Evolutionary conservation across 768 basidiomycete genomes (phyloP), one percentile per base, ranked within the genome.

Genomic region (Astraeus odoratus): DNA sequence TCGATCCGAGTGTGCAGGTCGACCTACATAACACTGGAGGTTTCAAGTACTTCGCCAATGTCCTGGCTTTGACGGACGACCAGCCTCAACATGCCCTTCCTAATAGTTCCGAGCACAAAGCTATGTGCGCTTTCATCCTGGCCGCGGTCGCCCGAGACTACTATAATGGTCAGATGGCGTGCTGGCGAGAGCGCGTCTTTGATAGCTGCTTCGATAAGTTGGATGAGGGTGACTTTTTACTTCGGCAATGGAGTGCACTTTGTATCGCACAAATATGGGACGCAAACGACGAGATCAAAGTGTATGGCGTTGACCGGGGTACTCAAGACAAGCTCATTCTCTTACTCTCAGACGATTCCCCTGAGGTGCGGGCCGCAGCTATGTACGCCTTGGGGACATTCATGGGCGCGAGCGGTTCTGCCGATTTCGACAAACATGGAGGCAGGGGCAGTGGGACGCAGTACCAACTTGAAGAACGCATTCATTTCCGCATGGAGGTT

Each of bases 41-140:
- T 2, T 93, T 85, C 71, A 83, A 80, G 48, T 94, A 93, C 59
- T 94, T 94, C 52, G 81, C 87, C 19, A 76, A 79, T 23, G 81
- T 92, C 24, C 73, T 94, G 6, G 78, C 77, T 6, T 71, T 80
- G 22, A 74, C 73, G 47, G 82, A 87, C 30, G 86, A 87, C 44
- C 63, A 70, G 26, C 57, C 69, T 31, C 62, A 70, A 45, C 53
- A 68, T 44, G 60, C 76, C 33, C 78, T 97, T n/a, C 93, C 94
- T 0, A 96, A 99, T 64, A 81, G 83, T 41, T 86, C 87, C 4
- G 96, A 98, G 60, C 93, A 97, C 64, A 88, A 90, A 52, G 93
- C 96, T 1, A 98, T 98, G 95, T 98, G 94, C 60, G 88, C 92
- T 1, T 98, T 98, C 68, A 93, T 97, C 54, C 80, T 98, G 22